phyloP scores from a whole-genome alignment of 2,329 filamentous ascomycete genomes.

The Alternaria dauci region DNA sequence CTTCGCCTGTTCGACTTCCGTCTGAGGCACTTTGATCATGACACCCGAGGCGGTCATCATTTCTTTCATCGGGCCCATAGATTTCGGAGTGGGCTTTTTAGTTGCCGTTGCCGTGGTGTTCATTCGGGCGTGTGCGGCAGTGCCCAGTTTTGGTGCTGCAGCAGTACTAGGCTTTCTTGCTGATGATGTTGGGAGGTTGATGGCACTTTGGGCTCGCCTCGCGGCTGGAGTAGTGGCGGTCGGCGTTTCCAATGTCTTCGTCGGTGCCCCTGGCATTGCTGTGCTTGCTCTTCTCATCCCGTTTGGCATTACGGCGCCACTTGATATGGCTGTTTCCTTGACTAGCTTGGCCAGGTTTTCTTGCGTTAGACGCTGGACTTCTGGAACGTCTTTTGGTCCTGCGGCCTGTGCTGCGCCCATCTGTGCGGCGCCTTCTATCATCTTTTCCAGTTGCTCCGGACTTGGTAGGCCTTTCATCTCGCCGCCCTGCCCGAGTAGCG shows the following conservation, averaged over 20 bases:
- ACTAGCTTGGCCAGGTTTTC: slow-evolving; percentile 50
- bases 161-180: slow-evolving; percentile 20
- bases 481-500: slow-evolving; percentile 39
- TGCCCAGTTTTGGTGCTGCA: slow-evolving; percentile 16
- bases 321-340: slow-evolving; percentile 50
- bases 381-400: slow-evolving; percentile 32
- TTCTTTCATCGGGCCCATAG: slow-evolving; percentile 40
- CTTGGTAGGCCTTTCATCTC: slow-evolving; percentile 46
- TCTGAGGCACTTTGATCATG: slow-evolving; percentile 45
- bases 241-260: slow-evolving; percentile 31
- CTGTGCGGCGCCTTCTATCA: slow-evolving; percentile 47
- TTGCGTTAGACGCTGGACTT: slow-evolving; percentile 46
- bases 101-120: slow-evolving; percentile 14
- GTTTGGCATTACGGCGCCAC: slow-evolving; percentile 44
- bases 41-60: slow-evolving; percentile 43
- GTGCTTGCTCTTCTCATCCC: slow-evolving; percentile 42
- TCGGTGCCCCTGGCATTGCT: slow-evolving; percentile 36
- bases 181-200: slow-evolving; percentile 27
- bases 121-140: slow-evolving; percentile 20
- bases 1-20: slow-evolving; percentile 43
- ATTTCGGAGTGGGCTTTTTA: slow-evolving; percentile 25
- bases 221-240: slow-evolving; percentile 16
- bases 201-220: slow-evolving; percentile 38
- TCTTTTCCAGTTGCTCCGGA: slow-evolving; percentile 48
- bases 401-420: slow-evolving; percentile 45